Percentiles rank a stretch among this genome's conserved stretches.
phyloP scores from a whole-genome alignment of 257 asterid genomes.

The Solanum chaucha region DNA sequence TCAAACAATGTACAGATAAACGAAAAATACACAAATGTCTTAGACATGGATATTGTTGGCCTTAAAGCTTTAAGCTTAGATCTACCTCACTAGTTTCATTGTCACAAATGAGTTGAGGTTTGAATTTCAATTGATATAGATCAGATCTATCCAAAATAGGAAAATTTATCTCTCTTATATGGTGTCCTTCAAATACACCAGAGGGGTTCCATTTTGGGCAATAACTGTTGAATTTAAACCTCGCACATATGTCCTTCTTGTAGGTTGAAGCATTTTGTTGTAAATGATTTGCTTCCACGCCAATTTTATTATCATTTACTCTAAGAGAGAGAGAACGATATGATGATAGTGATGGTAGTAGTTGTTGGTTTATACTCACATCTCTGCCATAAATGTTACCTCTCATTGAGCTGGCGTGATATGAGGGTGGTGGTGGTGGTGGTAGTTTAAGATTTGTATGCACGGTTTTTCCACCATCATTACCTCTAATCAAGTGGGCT shows the following conservation, averaged over 20 bases:
- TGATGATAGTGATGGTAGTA: not conserved
- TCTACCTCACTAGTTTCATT: not conserved
- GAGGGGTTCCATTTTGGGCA: not conserved
- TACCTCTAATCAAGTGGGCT: not conserved
- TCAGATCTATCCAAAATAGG: not conserved
- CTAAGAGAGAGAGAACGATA: not conserved
- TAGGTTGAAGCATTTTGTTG: not conserved
- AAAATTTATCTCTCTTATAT: not conserved
- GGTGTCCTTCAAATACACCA: not conserved
- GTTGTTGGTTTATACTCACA: not conserved
- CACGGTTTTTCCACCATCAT: not conserved
- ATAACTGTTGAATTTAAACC: not conserved
- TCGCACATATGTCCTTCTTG: not conserved
- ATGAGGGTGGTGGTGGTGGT: not conserved
- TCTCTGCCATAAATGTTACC: not conserved
- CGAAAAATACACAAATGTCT: not conserved
- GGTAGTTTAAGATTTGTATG: not conserved
- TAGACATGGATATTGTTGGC: not conserved
- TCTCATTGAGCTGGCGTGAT: not conserved
- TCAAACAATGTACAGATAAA: too few species aligned
- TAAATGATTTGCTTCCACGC: not conserved
- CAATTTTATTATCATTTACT: not conserved
- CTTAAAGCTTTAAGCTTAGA: not conserved
- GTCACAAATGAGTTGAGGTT: not conserved
- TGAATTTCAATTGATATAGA: not conserved